Evolutionary conservation across 1,284 basidiomycete genomes (phyloP), one percentile per base, ranked within the genome.

Genomic region (Ganoderma sp.): DNA sequence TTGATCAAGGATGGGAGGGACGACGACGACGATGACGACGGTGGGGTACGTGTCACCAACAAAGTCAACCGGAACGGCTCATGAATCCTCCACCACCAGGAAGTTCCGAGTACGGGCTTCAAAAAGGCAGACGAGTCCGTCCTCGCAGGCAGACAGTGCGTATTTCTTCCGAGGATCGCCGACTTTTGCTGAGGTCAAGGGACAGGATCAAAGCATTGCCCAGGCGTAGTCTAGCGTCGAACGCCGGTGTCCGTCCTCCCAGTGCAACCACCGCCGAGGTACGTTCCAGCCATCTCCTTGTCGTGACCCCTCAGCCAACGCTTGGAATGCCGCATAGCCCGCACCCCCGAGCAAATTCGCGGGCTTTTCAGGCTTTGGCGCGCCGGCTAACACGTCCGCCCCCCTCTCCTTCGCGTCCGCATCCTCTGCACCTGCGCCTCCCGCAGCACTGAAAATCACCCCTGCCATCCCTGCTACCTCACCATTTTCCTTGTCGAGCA

Each of bases 181-280:
- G 3, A 43, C 39, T 15, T 9, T 9, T 60, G n/a, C 25, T 60
- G 22, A 42, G 22, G 14, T 22, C 37, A 17, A 15, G 39, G 7
- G 25, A 14, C 34, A 91, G 88, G 74, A 90, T 91, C 73, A 84
- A 84, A 64, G 84, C 76, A 25, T 78, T 91, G 15, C 89, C 89
- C 0, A 87, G 84, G 74, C 86, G 89, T 59, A 73, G 17, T 10
- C 14, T 41, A 19, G 37, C 19, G 6, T 15, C 52, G 12, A 50
- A 37, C 32, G 37, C 62, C 22, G 28, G 41, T 60, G 25, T 77
- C 10, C 43, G 63, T 14, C 54, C 57, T 12, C 58, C 42, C 9
- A 28, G 59, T 25, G 59, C 65, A 25, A 64, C 14, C 42, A 67
- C 68, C 32, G 45, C 71, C 22, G 52, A 57, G 39, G 63, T 64